Evolutionary conservation across 78 protist genomes (phyloP), one percentile per base, ranked within the genome.

Genomic region (Bigelowiella natans): DNA sequence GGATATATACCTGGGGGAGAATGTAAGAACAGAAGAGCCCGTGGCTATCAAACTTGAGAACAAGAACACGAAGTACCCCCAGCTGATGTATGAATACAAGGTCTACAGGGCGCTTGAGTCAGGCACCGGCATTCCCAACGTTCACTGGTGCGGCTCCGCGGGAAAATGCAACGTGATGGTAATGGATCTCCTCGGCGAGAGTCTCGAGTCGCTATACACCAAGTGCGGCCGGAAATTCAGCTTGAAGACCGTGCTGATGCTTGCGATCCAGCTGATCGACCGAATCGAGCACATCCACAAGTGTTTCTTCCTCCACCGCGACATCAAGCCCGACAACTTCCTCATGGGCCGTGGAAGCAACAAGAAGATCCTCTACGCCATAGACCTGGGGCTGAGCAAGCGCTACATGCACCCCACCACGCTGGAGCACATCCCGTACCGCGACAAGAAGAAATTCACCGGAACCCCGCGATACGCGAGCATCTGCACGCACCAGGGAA

Each of bases 171-270:
- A 94, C 36, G 95, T 95, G 29, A 92, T 95, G 95, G 94, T 98
- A 34, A 96, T 97, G 94, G 99, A 98, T 73, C 94, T 99, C 2
- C 93, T 98, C 28, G 99, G 99, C 7, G 98, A 99, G 40, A 89
- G 95, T 39, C 94, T 98, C 88, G 99, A 97, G 38, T 98, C 97
- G 91, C 95, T 97, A n/a, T 97, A 97, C 91, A 95, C 96, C 83
- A 90, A 93, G 34, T 97, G 99, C 92, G 83, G 85, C 39, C 73
- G 90, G 7, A 88, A 3, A 83, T 89, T 2, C 63, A 63, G 94
- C 36, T 39, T 94, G 83, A 96, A 97, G 94, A 96, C 98, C 0
- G 94, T 94, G 36, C 90, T 95, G 38, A 94, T 96, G 97, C 64
- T 98, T 3, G 99, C 98, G 28, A 96, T 95, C 39, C 99, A 98